Conservation (phyloP, 1,284 basidiomycete genomes). For the Irpex lacteus region DNA sequence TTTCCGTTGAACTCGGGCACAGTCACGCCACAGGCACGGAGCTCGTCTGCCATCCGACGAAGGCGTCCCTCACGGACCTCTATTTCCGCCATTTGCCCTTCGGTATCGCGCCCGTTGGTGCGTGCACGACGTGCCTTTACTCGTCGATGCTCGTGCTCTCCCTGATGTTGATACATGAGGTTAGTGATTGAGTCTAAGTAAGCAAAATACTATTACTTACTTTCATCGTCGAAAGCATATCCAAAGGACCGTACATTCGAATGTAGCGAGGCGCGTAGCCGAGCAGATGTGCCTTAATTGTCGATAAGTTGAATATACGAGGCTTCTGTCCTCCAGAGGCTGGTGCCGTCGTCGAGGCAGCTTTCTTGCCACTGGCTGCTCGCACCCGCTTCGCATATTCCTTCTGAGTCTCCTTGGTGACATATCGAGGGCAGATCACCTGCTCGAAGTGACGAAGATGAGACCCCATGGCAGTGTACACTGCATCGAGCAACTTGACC, state of each 20-base stretch:
- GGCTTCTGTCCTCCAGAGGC: neutral
- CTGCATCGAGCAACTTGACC: conserved; percentile 19
- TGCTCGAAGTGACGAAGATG: neutral
- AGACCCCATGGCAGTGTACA: conserved; percentile 20
- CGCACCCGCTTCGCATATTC: neutral
- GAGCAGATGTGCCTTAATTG: conserved; percentile 19
- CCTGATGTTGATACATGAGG: conserved; percentile 2
- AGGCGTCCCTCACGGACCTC: neutral
- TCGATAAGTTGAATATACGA: conserved; percentile 7
- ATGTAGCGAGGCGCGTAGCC: conserved; percentile 17
- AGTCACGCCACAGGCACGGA: neutral
- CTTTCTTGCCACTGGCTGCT: conserved; percentile 14
- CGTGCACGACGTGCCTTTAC: conserved; percentile 9
- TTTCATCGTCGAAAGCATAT: conserved; percentile 18
- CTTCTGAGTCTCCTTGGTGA: neutral
- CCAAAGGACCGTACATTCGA: conserved; percentile 18
- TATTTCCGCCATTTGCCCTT: neutral
- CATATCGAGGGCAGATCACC: neutral
- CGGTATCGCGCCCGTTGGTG: conserved; percentile 2
- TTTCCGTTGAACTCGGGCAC: neutral
- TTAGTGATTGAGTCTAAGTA: neutral
- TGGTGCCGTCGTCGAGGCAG: neutral
- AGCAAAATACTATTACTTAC: conserved; percentile 12
- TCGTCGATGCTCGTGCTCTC: conserved; percentile 14
- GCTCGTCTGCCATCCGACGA: neutral